Conservation (phyloP, 441 rosid species). For the Mallotus repandus region DNA sequence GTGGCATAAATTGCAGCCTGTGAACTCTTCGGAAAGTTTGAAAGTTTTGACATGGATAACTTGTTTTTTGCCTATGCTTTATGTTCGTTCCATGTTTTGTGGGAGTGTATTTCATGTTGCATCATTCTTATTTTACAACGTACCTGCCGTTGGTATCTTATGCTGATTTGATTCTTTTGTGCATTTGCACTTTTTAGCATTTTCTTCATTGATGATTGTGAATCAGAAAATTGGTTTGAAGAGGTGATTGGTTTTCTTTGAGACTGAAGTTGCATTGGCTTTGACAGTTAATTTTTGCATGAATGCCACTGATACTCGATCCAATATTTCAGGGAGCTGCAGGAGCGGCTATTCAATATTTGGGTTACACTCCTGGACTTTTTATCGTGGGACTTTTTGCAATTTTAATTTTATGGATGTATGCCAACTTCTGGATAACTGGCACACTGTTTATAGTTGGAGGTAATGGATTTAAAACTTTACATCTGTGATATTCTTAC, state of each 20-base stretch:
- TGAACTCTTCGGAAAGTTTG: not conserved
- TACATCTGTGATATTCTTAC: not conserved
- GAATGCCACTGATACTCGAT: slow-evolving; percentile 18
- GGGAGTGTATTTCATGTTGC: not conserved
- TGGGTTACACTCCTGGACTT: slow-evolving; percentile 97
- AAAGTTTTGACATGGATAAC: not conserved
- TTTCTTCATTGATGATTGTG: slow-evolving; percentile 3
- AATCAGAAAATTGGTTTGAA: not conserved
- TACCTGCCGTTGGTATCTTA: not conserved
- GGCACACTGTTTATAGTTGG: slow-evolving; percentile 92
- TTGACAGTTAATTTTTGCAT: not conserved
- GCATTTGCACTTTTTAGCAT: not conserved
- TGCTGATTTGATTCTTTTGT: not conserved
- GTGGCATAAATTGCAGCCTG: not conserved
- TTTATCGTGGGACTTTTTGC: slow-evolving; percentile 87
- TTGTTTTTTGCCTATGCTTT: too few species aligned
- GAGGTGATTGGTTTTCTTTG: slow-evolving; percentile 4
- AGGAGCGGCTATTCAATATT: slow-evolving; percentile 73
- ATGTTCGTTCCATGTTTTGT: not conserved
- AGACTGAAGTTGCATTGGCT: slow-evolving; percentile 5
- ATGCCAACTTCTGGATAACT: slow-evolving; percentile 98
- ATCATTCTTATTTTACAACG: not conserved
- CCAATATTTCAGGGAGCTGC: slow-evolving; percentile 80
- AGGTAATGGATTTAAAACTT: slow-evolving; percentile 37
- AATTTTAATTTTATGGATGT: slow-evolving; percentile 93